phyloP scores from a whole-genome alignment of 148 eudicot genomes.

The Amaranthus palmeri region DNA sequence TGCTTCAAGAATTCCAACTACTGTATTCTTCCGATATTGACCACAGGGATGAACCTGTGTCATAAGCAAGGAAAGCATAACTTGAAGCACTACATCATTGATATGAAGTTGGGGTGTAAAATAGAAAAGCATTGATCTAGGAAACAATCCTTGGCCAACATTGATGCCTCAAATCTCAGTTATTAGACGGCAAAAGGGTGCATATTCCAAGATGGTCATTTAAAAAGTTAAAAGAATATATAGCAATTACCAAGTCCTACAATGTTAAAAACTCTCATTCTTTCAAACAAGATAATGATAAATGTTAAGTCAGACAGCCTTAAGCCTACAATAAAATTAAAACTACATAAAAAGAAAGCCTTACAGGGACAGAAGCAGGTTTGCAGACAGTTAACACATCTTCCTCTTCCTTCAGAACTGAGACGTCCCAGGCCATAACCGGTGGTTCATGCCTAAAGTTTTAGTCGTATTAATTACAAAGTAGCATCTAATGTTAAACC shows the following conservation, averaged over 20 bases:
- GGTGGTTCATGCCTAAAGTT: conserved; percentile 98
- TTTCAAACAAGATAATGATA: background rate
- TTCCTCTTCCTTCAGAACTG: conserved; percentile 64
- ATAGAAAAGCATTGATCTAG: background rate
- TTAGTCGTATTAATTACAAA: conserved; percentile 30
- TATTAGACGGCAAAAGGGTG: conserved; percentile 2
- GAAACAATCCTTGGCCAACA: background rate
- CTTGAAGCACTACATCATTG: background rate
- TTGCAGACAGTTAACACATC: conserved; percentile 86
- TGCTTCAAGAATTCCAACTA: conserved; percentile 91
- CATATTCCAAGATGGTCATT: background rate
- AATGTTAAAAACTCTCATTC: background rate
- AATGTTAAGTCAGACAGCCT: background rate
- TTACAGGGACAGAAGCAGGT: conserved; percentile 94
- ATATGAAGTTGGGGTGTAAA: conserved; percentile 2
- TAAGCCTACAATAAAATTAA: background rate
- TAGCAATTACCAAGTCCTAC: background rate
- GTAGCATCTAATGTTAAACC: conserved; percentile 9
- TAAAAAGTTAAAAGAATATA: background rate
- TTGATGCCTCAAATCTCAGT: background rate
- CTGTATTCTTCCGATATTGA: conserved; percentile 93
- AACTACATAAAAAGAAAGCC: conserved; percentile 22
- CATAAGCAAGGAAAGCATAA: conserved; percentile 9
- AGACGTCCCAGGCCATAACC: conserved; percentile 75
- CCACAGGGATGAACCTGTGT: conserved; percentile 94